These are phyloP conservation scores for Microcos paniculata DNA, from an alignment of 345 rosid species.

Conservation along the genomic window DNA sequence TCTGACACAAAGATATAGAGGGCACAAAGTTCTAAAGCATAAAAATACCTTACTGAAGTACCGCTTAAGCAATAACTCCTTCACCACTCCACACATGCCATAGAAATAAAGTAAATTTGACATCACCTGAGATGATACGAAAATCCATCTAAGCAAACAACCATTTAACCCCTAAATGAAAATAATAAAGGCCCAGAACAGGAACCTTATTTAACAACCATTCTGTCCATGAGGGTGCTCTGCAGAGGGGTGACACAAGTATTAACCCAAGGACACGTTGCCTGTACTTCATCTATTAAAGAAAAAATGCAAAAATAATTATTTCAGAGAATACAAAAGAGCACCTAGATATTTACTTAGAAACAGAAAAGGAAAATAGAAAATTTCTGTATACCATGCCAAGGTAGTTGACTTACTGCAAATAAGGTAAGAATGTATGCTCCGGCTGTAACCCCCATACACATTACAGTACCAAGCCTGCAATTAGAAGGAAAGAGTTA, in stretches of 20 bases:
- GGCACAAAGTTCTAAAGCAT: conserved; percentile 12
- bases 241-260: conserved; percentile 94
- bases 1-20: not conserved
- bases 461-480: conserved; percentile 96
- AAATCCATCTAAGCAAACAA: conserved; percentile 14
- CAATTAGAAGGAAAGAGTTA: conserved; percentile 13
- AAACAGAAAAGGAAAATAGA: not conserved
- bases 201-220: conserved; percentile 87
- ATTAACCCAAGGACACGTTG: conserved; percentile 87
- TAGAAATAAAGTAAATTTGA: conserved; percentile 83
- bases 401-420: conserved; percentile 62
- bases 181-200: conserved; percentile 20
- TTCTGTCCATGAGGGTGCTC: conserved; percentile 92
- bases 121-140: conserved; percentile 54
- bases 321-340: not conserved
- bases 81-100: conserved; percentile 93
- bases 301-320: conserved; percentile 3
- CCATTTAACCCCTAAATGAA: not conserved
- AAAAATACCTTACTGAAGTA: conserved; percentile 85
- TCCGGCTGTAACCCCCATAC: conserved; percentile 98
- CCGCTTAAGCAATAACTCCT: conserved; percentile 81
- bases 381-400: not conserved
- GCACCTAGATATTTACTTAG: not conserved
- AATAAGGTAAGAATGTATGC: conserved; percentile 90
- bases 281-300: conserved; percentile 78